Conservation (phyloP, 2,329 filamentous ascomycete genomes). For the Raffaelea deltoideospora region DNA sequence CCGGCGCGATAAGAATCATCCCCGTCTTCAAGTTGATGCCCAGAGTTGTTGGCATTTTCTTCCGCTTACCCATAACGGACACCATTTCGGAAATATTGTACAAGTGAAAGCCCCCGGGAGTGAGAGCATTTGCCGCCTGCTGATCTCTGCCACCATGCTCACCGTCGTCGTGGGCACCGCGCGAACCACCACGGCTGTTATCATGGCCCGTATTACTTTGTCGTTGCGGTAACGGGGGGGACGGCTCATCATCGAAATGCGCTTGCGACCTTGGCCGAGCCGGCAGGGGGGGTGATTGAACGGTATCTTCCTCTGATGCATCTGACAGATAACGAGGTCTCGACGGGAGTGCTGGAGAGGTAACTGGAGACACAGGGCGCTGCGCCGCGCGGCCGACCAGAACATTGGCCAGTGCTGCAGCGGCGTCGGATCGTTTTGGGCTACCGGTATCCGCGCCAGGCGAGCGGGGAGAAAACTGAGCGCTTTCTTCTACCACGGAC, state of each 20-base stretch:
- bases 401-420: conserved; percentile 39
- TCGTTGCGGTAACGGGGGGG: conserved; percentile 11
- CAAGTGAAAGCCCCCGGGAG: conserved; percentile 74
- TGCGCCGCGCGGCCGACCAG: conserved; percentile 33
- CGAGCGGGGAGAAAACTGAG: conserved; percentile 22
- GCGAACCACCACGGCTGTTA: conserved; percentile 10
- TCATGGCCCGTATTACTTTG: conserved; percentile 18
- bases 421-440: conserved; percentile 26
- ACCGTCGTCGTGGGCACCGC: conserved; percentile 17
- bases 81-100: conserved; percentile 98
- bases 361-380: conserved; percentile 31
- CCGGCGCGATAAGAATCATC: conserved; percentile 78
- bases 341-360: conserved; percentile 26
- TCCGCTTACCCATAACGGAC: conserved; percentile 89
- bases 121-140: conserved; percentile 18
- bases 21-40: conserved; percentile 87
- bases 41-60: conserved; percentile 95
- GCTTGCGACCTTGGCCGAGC: conserved; percentile 43
- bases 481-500: conserved; percentile 19
- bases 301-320: conserved; percentile 51
- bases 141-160: too few relatives aligned
- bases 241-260: conserved; percentile 18
- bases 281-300: conserved; percentile 44
- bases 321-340: conserved; percentile 47
- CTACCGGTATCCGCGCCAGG: conserved; percentile 16